Evolutionary conservation across 2,329 filamentous ascomycete species (phyloP).

Genomic region (Neopestalotiopsis sp.): DNA sequence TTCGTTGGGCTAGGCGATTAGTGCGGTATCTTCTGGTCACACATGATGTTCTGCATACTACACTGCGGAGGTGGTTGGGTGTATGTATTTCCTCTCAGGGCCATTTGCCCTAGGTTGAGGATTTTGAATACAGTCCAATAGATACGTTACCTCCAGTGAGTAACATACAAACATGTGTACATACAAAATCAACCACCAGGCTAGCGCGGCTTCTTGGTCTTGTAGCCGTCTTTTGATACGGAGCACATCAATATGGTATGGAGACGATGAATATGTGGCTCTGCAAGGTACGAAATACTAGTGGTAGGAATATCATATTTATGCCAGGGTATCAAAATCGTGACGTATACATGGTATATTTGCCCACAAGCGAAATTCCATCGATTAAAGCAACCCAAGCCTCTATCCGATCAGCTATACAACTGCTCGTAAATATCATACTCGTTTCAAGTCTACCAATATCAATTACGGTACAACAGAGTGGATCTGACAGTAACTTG

Average conservation of each 20-base stretch:
- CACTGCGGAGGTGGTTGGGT: background rate
- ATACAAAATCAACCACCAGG: background rate
- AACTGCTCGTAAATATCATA: background rate
- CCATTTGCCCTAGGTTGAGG: background rate
- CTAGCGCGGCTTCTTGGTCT: background rate
- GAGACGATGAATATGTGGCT: no score
- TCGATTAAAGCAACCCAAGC: no score
- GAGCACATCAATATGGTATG: background rate
- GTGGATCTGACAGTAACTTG: background rate
- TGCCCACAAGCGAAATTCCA: no score
- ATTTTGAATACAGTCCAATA: background rate
- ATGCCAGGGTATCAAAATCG: no score
- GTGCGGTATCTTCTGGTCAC: background rate
- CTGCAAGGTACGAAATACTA: background rate
- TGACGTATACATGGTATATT: no score
- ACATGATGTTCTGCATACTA: background rate
- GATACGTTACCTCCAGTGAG: background rate
- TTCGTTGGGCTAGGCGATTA: background rate
- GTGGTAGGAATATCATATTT: background rate
- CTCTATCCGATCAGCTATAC: no score
- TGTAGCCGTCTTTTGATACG: background rate
- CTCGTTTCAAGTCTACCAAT: background rate
- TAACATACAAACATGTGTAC: background rate
- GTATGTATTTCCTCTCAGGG: background rate
- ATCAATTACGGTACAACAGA: background rate